phyloP scores from a whole-genome alignment of 768 basidiomycete species.

The Lentinula guzmanii region DNA sequence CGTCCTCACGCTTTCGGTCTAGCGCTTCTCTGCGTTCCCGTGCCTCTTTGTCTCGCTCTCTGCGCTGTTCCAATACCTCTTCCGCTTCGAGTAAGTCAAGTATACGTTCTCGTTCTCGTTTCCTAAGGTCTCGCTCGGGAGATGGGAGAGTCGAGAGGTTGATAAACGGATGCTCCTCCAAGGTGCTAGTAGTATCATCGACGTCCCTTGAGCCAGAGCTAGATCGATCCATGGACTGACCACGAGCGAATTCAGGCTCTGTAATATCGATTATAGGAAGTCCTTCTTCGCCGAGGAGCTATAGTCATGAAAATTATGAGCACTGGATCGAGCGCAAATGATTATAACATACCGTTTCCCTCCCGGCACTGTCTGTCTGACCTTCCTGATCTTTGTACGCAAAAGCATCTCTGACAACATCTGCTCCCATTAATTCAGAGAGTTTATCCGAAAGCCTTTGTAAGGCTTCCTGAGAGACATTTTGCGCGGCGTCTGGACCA shows the following conservation, averaged over 20 bases:
- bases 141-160: slow-evolving; percentile 40
- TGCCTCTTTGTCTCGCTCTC: slow-evolving; percentile 31
- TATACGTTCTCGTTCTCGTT: slow-evolving; percentile 56
- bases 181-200: slow-evolving; percentile 9
- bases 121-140: slow-evolving; percentile 41
- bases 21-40: slow-evolving; percentile 40
- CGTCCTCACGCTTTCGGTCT: slow-evolving; percentile 35
- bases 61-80: slow-evolving; percentile 42
- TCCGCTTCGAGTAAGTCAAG: slow-evolving; percentile 70
- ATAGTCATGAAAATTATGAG: slow-evolving; percentile 9
- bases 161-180: slow-evolving; percentile 39
- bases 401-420: slow-evolving; percentile 23
- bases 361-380: slow-evolving; percentile 21
- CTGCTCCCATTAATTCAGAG: slow-evolving; percentile 47
- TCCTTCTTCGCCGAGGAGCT: slow-evolving; percentile 75
- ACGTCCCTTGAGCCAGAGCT: not conserved
- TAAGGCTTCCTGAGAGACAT: slow-evolving; percentile 40
- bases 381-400: slow-evolving; percentile 20
- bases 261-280: slow-evolving; percentile 75
- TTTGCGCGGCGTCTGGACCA: slow-evolving; percentile 22
- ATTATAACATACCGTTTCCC: not conserved
- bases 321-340: not conserved
- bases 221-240: slow-evolving; percentile 7
- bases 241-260: slow-evolving; percentile 38
- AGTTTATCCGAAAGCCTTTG: slow-evolving; percentile 55